Evolutionary conservation across 352 stramenopile genomes (phyloP).

Genomic region (Phytophthora europaea): DNA sequence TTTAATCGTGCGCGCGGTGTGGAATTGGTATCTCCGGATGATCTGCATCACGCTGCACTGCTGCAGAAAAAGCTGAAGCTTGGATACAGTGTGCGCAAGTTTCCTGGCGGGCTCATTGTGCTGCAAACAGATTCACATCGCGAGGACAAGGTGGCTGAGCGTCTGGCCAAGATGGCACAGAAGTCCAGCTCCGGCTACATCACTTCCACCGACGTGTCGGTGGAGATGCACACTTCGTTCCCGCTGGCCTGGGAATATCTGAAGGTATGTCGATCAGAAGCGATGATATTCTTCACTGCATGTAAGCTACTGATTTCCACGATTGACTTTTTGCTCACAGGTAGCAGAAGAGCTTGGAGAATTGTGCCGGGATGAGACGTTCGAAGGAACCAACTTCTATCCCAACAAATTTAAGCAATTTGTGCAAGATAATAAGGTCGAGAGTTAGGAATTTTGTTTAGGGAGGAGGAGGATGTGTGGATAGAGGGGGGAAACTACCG

Average conservation of each 20-base stretch:
- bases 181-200: conserved; percentile 83
- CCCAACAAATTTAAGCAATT: conserved; percentile 91
- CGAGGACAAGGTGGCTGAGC: conserved; percentile 83
- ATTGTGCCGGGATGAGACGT: conserved; percentile 96
- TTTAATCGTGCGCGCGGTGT: conserved; percentile 98
- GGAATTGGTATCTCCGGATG: conserved; percentile 97
- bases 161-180: conserved; percentile 80
- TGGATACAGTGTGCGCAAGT: conserved; percentile 94
- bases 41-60: conserved; percentile 94
- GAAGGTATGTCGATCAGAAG: conserved; percentile 53
- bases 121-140: conserved; percentile 92
- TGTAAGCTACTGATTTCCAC: neutral
- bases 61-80: conserved; percentile 90
- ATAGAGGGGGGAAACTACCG: conserved; percentile 8
- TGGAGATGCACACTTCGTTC: conserved; percentile 94
- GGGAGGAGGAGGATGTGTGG: neutral
- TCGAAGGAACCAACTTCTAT: conserved; percentile 97
- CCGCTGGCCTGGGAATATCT: conserved; percentile 97
- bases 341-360: conserved; percentile 94
- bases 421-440: conserved; percentile 29
- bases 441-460: conserved; percentile 24
- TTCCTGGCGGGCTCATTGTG: conserved; percentile 94
- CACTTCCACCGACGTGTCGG: conserved; percentile 92
- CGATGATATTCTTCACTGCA: neutral
- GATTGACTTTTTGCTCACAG: conserved; percentile 37